Base-by-base conservation (phyloP, 768 basidiomycete genomes). In the Strobilomyces echinocephalus region DNA sequence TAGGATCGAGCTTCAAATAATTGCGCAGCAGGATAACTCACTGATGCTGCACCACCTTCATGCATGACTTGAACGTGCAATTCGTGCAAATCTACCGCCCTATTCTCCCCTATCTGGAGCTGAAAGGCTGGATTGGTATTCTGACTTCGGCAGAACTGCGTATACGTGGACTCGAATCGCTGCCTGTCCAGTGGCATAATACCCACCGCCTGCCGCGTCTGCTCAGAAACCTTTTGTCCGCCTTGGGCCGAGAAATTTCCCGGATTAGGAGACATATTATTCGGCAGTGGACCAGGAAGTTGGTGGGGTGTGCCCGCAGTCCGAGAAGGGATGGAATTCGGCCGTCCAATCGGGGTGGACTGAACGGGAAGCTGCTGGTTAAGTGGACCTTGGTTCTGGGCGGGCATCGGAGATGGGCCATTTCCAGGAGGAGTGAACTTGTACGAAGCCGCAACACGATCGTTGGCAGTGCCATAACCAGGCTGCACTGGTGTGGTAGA, bases 31-130 rank as follows among this genome's bases (percentile, higher is more conserved):
- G 53, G 26, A 44, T 34, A 35, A 70, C 73, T 61, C 61, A 84
- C 85, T 54, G 75, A 75, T 15, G 51, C 35, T 40, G 63, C 58
- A 33, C 85, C 86, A 49, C 81, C 82, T 63, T 82, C 79, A 33
- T 69, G 73, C 67, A 85, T 76, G 28, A 88, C 85, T 44, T 76
- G 67, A 46, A 68, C 66, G 61, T 89, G 86, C 40, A 90, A 67
- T 31, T 65, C 62, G 68, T 83, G 74, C 30, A 88, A 65, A 62
- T 88, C 82, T n/a, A 89, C 78, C 39, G 56, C 65, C 34, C 80
- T 76, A 50, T 74, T 75, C 9, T 87, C 85, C 36, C 82, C 71
- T 34, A 68, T 72, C 60, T 82, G 54, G 36, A 79, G 52, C 3
- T 73, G 73, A 39, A 63, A 55, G 51, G 80, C 76, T 15, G 73